phyloP scores from a whole-genome alignment of 139 green algal genomes.

The Chlamydomonas sp. region DNA sequence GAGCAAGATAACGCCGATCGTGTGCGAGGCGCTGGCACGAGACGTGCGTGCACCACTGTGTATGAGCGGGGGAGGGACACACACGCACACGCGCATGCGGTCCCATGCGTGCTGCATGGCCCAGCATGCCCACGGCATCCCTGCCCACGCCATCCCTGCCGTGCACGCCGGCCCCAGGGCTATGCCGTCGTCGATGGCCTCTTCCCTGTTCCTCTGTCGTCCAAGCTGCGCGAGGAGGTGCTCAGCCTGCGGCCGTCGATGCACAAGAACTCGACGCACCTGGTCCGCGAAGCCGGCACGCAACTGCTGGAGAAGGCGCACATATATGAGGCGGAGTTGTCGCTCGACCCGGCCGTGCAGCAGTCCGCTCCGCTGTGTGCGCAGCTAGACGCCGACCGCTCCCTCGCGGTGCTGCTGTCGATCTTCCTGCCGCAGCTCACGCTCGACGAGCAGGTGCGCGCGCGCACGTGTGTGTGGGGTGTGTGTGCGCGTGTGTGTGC shows the following conservation, averaged over 20 bases:
- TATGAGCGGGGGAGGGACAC: no score
- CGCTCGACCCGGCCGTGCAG: background rate
- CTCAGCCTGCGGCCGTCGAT: conserved; percentile 19
- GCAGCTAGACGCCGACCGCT: conserved; percentile 42
- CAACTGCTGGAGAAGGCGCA: conserved; percentile 2
- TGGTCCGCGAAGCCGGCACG: background rate
- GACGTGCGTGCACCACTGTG: no score
- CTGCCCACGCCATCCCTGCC: background rate
- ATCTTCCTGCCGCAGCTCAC: conserved; percentile 48
- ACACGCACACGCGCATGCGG: no score
- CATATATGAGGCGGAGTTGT: background rate
- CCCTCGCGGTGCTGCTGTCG: conserved; percentile 54
- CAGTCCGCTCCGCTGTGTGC: conserved; percentile 37
- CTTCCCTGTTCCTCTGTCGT: conserved; percentile 12
- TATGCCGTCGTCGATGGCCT: conserved; percentile 49
- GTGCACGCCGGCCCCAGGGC: conserved; percentile 18
- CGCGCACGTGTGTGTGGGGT: background rate
- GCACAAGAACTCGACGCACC: conserved; percentile 19
- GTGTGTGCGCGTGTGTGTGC: no score
- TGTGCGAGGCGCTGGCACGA: no score
- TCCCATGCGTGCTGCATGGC: no score
- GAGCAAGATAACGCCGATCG: no score
- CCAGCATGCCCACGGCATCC: no score
- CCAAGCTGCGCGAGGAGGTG: background rate
- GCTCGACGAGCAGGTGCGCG: conserved; percentile 44